phyloP scores from a whole-genome alignment of 2,329 filamentous ascomycete genomes.

The Diaporthe nobilis region DNA sequence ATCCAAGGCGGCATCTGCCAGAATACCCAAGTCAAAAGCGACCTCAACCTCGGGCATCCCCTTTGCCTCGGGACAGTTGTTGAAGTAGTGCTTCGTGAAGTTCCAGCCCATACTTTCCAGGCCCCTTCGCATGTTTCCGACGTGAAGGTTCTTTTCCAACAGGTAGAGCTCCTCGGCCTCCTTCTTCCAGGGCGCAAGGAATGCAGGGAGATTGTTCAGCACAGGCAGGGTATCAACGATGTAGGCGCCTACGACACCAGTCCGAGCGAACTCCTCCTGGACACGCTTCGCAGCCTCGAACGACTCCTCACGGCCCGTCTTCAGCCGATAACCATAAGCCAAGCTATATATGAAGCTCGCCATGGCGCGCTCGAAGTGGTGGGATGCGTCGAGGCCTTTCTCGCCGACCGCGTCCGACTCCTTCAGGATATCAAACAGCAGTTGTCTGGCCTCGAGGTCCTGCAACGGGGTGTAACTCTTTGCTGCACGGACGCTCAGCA shows the following conservation, averaged over 20 bases:
- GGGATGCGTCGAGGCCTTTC: background rate
- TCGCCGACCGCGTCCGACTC: background rate
- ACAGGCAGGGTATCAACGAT: background rate
- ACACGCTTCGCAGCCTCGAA: conserved; percentile 13
- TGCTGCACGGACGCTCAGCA: background rate
- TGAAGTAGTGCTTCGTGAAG: background rate
- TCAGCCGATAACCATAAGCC: background rate
- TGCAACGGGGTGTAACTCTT: background rate
- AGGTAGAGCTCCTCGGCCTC: background rate
- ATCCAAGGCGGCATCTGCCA: conserved; percentile 10
- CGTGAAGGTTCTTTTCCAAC: background rate
- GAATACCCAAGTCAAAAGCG: background rate
- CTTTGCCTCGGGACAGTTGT: background rate
- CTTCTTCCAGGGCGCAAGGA: background rate
- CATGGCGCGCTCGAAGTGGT: background rate
- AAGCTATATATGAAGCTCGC: background rate
- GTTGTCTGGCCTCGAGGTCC: background rate
- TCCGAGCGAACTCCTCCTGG: background rate
- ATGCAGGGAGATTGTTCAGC: background rate
- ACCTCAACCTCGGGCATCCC: background rate
- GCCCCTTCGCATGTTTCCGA: background rate
- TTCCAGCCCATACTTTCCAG: background rate
- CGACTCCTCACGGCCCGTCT: background rate
- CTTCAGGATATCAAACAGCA: background rate
- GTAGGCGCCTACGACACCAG: background rate